Base-by-base conservation (phyloP, 768 basidiomycete species). In the Pleurotus giganteus region DNA sequence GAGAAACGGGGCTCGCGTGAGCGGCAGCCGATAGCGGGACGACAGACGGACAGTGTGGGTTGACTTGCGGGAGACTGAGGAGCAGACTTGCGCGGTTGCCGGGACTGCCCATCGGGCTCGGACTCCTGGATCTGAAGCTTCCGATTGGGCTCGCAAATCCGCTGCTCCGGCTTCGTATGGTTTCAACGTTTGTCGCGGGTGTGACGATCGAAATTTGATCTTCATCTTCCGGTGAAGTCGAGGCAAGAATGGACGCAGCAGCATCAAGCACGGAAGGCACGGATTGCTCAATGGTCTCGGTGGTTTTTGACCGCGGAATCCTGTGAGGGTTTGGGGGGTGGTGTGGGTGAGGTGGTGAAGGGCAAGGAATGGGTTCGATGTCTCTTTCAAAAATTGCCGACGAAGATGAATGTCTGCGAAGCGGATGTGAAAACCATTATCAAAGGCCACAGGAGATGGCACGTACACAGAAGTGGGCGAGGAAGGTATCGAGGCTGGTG, bases 371-470 rank as follows among this genome's bases (percentile, higher is more conserved):
- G 47, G 86, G 86, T 60, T 94, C 92, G 59, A 95, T 92, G 66
- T 95, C 92, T 31, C 92, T 84, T 70, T 95, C 92, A 57, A 95
- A 95, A 55, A 94, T 95, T 32, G 92, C 91, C 0, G 91, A 93
- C 0, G 89, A 90, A 0, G 89, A 90, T 0, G 90, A 93, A 62
- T 89, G 79, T 1, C 76, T 77, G 59, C 5, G 42, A 15, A 57
- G 21, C 43, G 56, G 24, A 52, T 13, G 45, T 41, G 13, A 54
- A 49, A 49, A 19, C 45, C 29, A 39, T 17, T 34, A 24, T 19
- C 15, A 27, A 46, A 36, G 49, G 26, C 28, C 27, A 32, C 47
- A 37, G 53, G 49, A 34, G 24, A 34, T 29, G 28, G 28, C 29
- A 71, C 85, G 57, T 75, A 88, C 85, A 89, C 82, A 29, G 88